Conservation (phyloP, 202 grass and related monocot species). For the Carex arenaria region DNA sequence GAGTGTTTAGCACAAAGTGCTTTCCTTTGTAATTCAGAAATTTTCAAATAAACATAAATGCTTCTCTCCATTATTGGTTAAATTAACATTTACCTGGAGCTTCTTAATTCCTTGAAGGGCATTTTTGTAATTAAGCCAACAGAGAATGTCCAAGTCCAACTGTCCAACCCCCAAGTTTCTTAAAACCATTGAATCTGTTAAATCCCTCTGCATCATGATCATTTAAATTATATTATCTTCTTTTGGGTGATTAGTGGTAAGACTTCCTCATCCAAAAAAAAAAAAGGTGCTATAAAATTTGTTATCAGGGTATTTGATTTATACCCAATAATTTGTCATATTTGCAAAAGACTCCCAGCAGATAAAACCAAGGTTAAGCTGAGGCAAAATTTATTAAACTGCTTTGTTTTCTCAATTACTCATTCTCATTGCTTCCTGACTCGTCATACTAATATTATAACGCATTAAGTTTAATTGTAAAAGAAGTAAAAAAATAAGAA, state of each 20-base stretch:
- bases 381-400: background rate
- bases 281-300: background rate
- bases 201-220: conserved; percentile 57
- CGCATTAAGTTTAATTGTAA: background rate
- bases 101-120: conserved; percentile 82
- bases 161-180: conserved; percentile 83
- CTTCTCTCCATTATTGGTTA: background rate
- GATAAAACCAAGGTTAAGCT: background rate
- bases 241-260: too few relatives aligned
- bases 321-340: background rate
- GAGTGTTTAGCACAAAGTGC: background rate
- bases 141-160: conserved; percentile 89
- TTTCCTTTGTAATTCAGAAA: background rate
- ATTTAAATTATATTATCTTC: conserved; percentile 16
- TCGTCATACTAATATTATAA: background rate
- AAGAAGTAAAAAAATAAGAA: background rate
- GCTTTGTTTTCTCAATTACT: conserved; percentile 5
- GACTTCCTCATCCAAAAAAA: too few relatives aligned
- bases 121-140: conserved; percentile 80
- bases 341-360: background rate
- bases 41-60: background rate
- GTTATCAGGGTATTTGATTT: background rate
- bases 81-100: conserved; percentile 47
- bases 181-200: conserved; percentile 90
- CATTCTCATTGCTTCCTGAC: background rate